Evolutionary conservation across 2,329 filamentous ascomycete genomes (phyloP).

Genomic region (Colletotrichum godetiae): DNA sequence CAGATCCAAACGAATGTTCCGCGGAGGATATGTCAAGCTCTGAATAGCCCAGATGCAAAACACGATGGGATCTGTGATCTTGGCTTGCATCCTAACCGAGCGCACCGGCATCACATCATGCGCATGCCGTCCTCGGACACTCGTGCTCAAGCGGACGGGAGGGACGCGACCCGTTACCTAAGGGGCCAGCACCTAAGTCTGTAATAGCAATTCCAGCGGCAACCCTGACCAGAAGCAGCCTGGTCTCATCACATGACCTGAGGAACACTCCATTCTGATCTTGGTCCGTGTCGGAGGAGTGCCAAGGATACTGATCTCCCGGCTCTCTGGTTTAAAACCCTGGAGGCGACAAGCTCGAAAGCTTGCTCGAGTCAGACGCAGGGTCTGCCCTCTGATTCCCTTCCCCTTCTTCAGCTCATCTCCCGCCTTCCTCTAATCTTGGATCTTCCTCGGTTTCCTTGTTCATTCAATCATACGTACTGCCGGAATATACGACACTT

Average conservation of each 20-base stretch:
- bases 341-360: not conserved
- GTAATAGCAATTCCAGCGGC: not conserved
- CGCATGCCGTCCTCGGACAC: not conserved
- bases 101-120: not conserved
- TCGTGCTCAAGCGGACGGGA: not conserved
- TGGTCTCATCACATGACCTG: not conserved
- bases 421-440: not conserved
- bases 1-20: no score
- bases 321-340: not conserved
- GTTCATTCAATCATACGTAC: not conserved
- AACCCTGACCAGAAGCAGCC: not conserved
- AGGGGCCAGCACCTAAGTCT: not conserved
- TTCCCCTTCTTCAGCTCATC: not conserved
- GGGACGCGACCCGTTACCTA: not conserved
- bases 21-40: not conserved
- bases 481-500: not conserved
- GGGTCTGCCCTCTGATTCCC: not conserved
- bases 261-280: not conserved
- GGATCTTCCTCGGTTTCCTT: not conserved
- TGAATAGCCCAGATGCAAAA: not conserved
- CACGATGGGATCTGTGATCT: not conserved
- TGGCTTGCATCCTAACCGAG: not conserved
- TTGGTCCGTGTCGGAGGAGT: conserved; percentile 20
- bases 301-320: not conserved
- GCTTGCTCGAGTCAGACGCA: conserved; percentile 19